A percentile compares a stretch with the other conserved stretches of the same genome.
Evolutionary conservation across 495 filamentous ascomycete species (phyloP).

Genomic region (Trichoderma reesei): DNA sequence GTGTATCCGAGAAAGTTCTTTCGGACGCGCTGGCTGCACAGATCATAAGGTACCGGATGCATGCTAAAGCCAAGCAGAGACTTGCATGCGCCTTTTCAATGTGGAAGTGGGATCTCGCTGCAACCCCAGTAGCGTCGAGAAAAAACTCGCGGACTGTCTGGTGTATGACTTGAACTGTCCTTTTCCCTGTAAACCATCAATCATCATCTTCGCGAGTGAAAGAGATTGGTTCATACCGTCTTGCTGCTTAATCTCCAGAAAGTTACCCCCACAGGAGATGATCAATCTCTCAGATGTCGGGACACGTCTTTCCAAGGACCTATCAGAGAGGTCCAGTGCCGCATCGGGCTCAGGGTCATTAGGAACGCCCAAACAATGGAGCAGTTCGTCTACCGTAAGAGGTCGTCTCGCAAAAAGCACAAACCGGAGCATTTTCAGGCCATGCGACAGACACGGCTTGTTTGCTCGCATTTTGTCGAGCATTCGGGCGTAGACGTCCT

Average conservation of each 20-base stretch:
- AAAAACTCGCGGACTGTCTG: not conserved
- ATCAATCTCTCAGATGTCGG: not conserved
- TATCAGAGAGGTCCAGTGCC: not conserved
- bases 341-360: not conserved
- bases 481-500: not conserved
- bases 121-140: not conserved
- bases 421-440: not conserved
- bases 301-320: not conserved
- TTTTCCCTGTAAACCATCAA: not conserved
- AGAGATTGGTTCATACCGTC: not conserved
- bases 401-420: not conserved
- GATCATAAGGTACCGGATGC: not conserved
- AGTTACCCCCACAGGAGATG: not conserved
- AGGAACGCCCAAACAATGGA: not conserved
- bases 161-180: not conserved
- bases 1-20: not conserved
- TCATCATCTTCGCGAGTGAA: not conserved
- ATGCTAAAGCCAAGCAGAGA: not conserved
- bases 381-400: not conserved
- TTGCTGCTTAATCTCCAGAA: not conserved
- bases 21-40: not conserved
- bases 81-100: not conserved
- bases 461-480: not conserved
- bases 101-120: not conserved
- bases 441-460: not conserved